Percentiles rank a stretch among this genome's conserved stretches.
These are phyloP conservation scores for Canna indica DNA, from an alignment of 176 grass and related monocot species.

Conservation along the genomic window DNA sequence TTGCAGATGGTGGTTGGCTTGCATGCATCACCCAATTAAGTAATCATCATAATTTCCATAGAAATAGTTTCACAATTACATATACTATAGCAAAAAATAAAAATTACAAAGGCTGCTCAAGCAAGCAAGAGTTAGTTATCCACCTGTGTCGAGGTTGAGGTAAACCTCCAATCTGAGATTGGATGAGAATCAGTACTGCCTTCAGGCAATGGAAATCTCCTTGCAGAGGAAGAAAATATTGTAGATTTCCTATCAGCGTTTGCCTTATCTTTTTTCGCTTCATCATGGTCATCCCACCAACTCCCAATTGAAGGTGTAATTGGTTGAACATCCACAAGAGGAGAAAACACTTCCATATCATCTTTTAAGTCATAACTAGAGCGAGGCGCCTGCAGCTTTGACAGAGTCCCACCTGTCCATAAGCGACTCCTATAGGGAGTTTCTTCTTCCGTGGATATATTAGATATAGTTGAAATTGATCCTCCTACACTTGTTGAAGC, in stretches of 20 bases:
- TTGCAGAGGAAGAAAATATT: constrained; percentile 21
- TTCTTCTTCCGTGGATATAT: constrained; percentile 37
- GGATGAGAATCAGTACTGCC: constrained; percentile 48
- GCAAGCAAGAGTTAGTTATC: constrained; percentile 2
- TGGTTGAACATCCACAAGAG: constrained; percentile 93
- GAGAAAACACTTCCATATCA: constrained; percentile 99
- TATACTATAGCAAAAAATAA: neutral
- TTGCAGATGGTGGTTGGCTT: no score
- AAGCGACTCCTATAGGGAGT: constrained; percentile 39
- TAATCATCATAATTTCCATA: no score
- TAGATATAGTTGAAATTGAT: constrained; percentile 29
- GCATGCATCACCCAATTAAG: no score
- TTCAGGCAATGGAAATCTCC: constrained; percentile 63
- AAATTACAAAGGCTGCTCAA: neutral
- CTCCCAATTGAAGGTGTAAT: constrained; percentile 67
- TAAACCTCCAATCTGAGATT: constrained; percentile 63
- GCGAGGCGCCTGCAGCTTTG: constrained; percentile 48
- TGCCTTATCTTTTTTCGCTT: constrained; percentile 60
- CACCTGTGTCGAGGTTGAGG: constrained; percentile 62
- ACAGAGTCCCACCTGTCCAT: constrained; percentile 44
- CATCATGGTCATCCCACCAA: constrained; percentile 82
- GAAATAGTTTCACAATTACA: neutral
- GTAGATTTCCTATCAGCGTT: constrained; percentile 44
- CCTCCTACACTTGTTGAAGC: constrained; percentile 34
- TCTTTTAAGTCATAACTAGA: constrained; percentile 76